These are phyloP conservation scores for Venturia carpophila DNA, from an alignment of 2,329 filamentous ascomycete genomes.

Conservation along the genomic window DNA sequence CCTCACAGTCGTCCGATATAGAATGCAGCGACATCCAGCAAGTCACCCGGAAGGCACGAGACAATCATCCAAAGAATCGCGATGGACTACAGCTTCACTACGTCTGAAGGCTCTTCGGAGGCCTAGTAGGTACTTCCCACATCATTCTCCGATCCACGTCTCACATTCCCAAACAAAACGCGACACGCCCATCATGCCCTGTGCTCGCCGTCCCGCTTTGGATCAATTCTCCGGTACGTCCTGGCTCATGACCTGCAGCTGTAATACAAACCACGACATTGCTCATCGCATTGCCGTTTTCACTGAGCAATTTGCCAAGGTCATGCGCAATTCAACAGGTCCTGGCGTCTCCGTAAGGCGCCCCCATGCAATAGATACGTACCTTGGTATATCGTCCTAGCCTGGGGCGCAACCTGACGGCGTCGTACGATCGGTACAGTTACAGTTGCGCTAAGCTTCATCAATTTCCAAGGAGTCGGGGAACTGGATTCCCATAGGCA, in stretches of 20 bases:
- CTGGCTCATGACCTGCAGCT: conserved; percentile 2
- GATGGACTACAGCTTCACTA: not conserved
- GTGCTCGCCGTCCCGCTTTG: not conserved
- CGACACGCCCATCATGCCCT: not conserved
- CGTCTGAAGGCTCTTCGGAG: not conserved
- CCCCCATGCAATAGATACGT: not conserved
- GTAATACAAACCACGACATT: not conserved
- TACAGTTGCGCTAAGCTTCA: not conserved
- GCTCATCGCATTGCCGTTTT: not conserved
- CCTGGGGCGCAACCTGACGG: not conserved
- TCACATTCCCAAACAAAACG: not conserved
- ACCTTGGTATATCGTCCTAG: no score
- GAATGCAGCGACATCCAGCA: not conserved
- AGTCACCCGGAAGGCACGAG: no score
- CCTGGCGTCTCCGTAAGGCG: not conserved
- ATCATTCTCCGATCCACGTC: not conserved
- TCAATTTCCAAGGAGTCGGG: not conserved
- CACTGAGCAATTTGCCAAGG: not conserved
- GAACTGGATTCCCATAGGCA: not conserved
- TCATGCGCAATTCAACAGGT: not conserved
- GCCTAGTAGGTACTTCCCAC: not conserved
- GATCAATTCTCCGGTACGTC: conserved; percentile 8
- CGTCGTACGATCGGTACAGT: not conserved
- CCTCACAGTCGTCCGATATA: not conserved
- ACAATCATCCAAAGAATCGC: not conserved